Conservation (phyloP, 1,284 basidiomycete genomes). For the Ganoderma lingzhi region DNA sequence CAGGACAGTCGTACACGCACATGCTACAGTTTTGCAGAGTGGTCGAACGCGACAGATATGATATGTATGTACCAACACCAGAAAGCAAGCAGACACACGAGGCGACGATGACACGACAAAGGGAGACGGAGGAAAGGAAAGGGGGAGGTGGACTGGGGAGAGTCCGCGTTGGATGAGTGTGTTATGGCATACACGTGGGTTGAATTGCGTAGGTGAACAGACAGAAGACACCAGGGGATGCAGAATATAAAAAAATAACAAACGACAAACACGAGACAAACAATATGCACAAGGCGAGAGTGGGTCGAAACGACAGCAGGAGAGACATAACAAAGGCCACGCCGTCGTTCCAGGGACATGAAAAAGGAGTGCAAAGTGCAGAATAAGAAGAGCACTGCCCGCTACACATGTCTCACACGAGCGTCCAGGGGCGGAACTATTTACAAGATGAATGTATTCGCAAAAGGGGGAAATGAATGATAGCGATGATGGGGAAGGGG, state of each 20-base stretch:
- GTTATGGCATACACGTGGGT: neutral
- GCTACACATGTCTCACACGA: conserved; percentile 14
- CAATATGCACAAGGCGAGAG: conserved; percentile 19
- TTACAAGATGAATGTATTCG: conserved; percentile 40
- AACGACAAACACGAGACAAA: conserved; percentile 20
- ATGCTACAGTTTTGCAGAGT: conserved; percentile 49
- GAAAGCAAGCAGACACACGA: conserved; percentile 39
- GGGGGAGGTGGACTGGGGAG: neutral
- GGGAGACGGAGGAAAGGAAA: neutral
- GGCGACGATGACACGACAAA: conserved; percentile 25
- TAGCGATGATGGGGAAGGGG: conserved; percentile 34
- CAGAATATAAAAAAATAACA: conserved; percentile 31
- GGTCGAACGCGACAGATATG: conserved; percentile 40
- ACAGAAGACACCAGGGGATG: conserved; percentile 5
- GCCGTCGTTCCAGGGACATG: conserved; percentile 16
- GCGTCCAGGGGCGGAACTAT: conserved; percentile 27
- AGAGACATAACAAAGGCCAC: conserved; percentile 8
- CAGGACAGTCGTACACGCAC: conserved; percentile 47
- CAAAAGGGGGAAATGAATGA: conserved; percentile 16
- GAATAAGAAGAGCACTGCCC: conserved; percentile 2
- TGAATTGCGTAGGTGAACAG: neutral
- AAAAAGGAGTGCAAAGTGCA: conserved; percentile 11
- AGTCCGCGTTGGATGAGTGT: neutral
- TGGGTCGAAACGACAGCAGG: conserved; percentile 12
- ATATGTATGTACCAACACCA: conserved; percentile 38